phyloP scores from a whole-genome alignment of 352 stramenopile species.

The Pythium periplocum region DNA sequence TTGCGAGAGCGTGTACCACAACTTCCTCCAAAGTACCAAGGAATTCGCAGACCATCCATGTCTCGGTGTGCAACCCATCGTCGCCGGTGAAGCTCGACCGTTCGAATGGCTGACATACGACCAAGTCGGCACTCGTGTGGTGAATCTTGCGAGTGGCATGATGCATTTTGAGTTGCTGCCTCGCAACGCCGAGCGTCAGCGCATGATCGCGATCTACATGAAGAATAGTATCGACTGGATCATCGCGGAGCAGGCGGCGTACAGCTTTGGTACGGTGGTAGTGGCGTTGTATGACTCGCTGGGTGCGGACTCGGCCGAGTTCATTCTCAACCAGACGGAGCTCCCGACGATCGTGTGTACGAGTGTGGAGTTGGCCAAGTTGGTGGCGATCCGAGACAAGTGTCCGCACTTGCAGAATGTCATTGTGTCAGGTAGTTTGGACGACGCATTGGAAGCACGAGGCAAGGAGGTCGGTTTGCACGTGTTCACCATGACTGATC shows the following conservation, averaged over 20 bases:
- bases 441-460: slow-evolving; percentile 30
- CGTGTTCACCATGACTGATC: slow-evolving; percentile 29
- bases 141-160: slow-evolving; percentile 35
- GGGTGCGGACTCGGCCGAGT: slow-evolving; percentile 58
- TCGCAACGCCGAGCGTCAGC: slow-evolving; percentile 26
- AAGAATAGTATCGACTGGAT: slow-evolving; percentile 96
- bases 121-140: slow-evolving; percentile 30
- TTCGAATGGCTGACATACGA: slow-evolving; percentile 63
- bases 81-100: slow-evolving; percentile 20
- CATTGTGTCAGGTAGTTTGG: slow-evolving; percentile 30
- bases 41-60: slow-evolving; percentile 27
- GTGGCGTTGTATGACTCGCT: slow-evolving; percentile 82
- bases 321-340: slow-evolving; percentile 74
- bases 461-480: slow-evolving; percentile 28
- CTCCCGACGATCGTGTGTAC: slow-evolving; percentile 66
- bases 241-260: slow-evolving; percentile 85
- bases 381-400: slow-evolving; percentile 28
- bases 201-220: slow-evolving; percentile 93
- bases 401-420: slow-evolving; percentile 48
- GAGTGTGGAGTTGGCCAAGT: slow-evolving; percentile 39
- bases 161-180: slow-evolving; percentile 41
- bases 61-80: slow-evolving; percentile 34
- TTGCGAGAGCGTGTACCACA: slow-evolving; percentile 43
- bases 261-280: slow-evolving; percentile 31
- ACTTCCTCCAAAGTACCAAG: slow-evolving; percentile 27